A percentile compares a stretch with the other conserved stretches of the same genome.
These are phyloP conservation scores for Monotropa hypopitys DNA, from an alignment of 179 eudicot genomes.

Conservation along the genomic window DNA sequence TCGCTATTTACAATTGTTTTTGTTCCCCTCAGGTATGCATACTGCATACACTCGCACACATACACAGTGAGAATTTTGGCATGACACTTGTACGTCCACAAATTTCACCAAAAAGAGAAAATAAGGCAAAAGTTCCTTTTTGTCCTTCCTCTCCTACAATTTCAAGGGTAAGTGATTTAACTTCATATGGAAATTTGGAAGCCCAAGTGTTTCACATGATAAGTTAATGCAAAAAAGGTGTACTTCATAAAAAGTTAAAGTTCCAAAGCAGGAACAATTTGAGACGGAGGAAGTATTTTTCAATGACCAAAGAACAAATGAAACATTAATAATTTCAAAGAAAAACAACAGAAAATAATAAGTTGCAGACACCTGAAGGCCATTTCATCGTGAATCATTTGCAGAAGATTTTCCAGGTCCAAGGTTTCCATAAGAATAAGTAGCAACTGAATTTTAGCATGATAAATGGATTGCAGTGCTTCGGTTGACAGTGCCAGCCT, in stretches of 20 bases:
- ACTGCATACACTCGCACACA: no score
- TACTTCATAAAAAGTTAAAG: no score
- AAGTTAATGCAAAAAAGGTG: no score
- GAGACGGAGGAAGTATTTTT: no score
- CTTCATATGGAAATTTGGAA: no score
- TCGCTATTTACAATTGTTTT: not conserved
- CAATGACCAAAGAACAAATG: no score
- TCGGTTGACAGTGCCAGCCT: conserved; percentile 72
- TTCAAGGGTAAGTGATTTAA: no score
- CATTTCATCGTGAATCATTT: conserved; percentile 73
- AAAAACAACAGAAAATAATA: not conserved
- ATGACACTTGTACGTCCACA: not conserved
- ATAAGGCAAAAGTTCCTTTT: no score
- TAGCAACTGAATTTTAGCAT: conserved; percentile 78
- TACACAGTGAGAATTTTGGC: not conserved
- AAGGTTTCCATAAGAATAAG: conserved; percentile 77
- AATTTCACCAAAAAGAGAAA: no score
- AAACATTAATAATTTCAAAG: not conserved
- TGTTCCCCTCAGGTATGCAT: not conserved
- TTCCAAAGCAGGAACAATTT: no score
- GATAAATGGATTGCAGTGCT: conserved; percentile 49
- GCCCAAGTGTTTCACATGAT: no score
- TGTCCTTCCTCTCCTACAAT: no score
- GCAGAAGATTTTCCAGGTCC: conserved; percentile 82
- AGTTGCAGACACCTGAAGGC: conserved; percentile 57